These are phyloP conservation scores for Phanerochaete carnosa DNA, from an alignment of 768 basidiomycete genomes.

Conservation along the genomic window DNA sequence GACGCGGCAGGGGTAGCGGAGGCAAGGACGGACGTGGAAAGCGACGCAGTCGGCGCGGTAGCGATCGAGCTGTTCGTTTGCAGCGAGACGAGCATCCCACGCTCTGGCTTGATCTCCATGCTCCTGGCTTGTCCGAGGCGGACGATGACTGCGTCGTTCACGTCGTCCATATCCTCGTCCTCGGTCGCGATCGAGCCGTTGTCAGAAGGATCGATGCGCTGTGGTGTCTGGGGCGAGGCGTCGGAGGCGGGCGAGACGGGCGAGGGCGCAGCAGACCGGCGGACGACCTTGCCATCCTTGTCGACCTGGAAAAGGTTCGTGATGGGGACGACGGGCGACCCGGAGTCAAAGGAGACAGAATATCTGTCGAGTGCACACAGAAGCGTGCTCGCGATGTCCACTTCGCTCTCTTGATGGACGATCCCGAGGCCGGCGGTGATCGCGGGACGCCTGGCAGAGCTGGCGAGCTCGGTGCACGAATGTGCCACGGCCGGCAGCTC, in stretches of 20 bases:
- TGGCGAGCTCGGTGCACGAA: conserved; percentile 4
- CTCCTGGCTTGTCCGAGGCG: conserved; percentile 9
- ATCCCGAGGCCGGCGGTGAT: conserved; percentile 9
- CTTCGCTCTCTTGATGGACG: conserved; percentile 10
- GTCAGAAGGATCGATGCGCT: neutral
- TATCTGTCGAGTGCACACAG: conserved; percentile 10
- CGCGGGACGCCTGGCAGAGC: neutral
- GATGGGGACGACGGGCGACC: conserved; percentile 1
- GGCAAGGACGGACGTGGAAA: neutral
- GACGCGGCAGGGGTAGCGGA: neutral
- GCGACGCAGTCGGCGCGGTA: conserved; percentile 2
- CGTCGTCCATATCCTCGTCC: neutral
- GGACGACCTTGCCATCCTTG: conserved; percentile 6
- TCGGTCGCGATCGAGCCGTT: neutral
- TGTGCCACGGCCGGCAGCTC: neutral
- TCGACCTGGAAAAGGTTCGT: conserved; percentile 11
- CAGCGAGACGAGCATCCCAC: conserved; percentile 12
- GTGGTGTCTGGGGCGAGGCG: neutral
- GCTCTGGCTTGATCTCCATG: conserved; percentile 13
- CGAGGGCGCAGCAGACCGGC: neutral
- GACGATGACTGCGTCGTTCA: conserved; percentile 9
- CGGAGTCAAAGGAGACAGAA: neutral
- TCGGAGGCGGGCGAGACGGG: neutral
- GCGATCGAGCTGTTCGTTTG: neutral
- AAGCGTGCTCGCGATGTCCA: conserved; percentile 11